phyloP scores from a whole-genome alignment of 179 eudicot species.

The Gypsophila paniculata region DNA sequence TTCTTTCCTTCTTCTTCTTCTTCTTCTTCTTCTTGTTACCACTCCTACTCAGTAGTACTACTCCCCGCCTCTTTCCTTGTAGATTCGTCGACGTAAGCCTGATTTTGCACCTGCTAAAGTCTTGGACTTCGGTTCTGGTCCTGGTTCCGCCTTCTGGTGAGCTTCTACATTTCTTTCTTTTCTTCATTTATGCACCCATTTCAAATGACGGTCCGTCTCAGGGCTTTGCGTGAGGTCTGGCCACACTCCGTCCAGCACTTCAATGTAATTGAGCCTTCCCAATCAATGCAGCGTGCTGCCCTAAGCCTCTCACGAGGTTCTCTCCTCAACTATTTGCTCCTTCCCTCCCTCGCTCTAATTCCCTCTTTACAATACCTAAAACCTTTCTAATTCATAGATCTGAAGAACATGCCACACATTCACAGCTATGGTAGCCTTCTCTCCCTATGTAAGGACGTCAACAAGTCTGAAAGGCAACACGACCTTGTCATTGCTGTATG shows the following conservation, averaged over 20 bases:
- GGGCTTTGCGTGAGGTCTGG: conserved; percentile 92
- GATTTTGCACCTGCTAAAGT: conserved; percentile 69
- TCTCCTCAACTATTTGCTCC: conserved; percentile 2
- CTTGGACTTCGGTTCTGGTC: conserved; percentile 92
- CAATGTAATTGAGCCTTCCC: conserved; percentile 89
- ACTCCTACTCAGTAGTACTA: too few relatives aligned
- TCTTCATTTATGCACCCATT: neutral
- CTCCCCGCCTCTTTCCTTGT: conserved; percentile 18
- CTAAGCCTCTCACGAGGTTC: conserved; percentile 66
- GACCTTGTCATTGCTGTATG: conserved; percentile 97
- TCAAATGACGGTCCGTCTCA: conserved; percentile 14
- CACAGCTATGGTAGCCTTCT: conserved; percentile 70
- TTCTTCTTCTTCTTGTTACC: too few relatives aligned
- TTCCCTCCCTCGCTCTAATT: neutral
- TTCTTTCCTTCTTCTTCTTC: too few relatives aligned
- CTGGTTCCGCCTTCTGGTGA: conserved; percentile 93
- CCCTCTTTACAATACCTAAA: neutral
- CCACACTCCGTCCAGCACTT: conserved; percentile 52
- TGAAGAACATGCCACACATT: conserved; percentile 67
- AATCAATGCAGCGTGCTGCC: conserved; percentile 91
- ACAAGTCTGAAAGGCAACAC: conserved; percentile 71
- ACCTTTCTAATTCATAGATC: conserved; percentile 35
- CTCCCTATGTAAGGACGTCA: conserved; percentile 48
- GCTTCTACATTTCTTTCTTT: conserved; percentile 4
- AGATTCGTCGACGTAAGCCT: conserved; percentile 72